A percentile compares a stretch with the other conserved stretches of the same genome.
These are phyloP conservation scores for Ochromonas danica DNA, from an alignment of 108 stramenopile genomes.

Conservation along the genomic window DNA sequence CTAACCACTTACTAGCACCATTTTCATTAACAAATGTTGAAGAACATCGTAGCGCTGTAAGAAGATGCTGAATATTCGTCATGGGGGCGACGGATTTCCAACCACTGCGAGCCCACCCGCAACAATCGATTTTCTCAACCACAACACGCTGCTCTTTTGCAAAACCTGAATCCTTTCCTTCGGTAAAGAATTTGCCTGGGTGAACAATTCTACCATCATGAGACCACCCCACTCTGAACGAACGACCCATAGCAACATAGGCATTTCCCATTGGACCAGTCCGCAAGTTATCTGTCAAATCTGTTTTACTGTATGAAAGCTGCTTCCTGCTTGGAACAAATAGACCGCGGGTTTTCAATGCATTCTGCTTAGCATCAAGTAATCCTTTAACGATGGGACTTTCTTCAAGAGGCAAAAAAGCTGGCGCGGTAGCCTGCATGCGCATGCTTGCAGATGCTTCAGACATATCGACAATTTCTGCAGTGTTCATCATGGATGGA, in stretches of 20 bases:
- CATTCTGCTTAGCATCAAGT: background rate
- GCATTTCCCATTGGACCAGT: background rate
- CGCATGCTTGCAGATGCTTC: no score
- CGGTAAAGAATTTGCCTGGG: background rate
- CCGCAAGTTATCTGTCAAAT: background rate
- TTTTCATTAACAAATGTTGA: background rate
- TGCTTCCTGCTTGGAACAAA: no score
- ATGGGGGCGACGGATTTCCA: no score
- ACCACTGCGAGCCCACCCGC: no score
- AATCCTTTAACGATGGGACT: background rate
- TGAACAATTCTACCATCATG: background rate
- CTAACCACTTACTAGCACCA: background rate
- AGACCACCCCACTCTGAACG: background rate
- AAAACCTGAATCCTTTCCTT: background rate
- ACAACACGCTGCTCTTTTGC: background rate
- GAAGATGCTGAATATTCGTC: no score
- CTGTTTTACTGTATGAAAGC: background rate
- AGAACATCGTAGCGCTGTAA: no score
- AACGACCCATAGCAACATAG: background rate
- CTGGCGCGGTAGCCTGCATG: no score
- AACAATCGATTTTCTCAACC: background rate
- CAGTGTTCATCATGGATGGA: no score
- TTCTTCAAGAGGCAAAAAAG: background rate
- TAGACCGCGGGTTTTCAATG: no score
- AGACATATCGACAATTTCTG: no score